Base-by-base conservation (phyloP, 176 grass and related monocot species). In the bread wheat (Triticum aestivum) region DNA sequence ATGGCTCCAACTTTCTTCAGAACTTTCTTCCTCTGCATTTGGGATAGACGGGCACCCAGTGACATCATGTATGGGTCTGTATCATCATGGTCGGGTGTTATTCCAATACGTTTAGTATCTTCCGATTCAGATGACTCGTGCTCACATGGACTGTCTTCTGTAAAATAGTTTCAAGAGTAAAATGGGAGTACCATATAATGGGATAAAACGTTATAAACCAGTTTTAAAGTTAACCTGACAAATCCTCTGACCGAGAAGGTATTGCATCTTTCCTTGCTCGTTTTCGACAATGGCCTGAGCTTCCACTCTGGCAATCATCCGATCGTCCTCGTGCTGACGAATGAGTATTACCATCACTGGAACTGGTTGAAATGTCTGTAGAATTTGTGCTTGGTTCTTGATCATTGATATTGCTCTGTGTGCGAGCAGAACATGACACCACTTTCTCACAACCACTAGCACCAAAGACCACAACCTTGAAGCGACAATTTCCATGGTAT, bases 401-500 rank as follows among this genome's bases (percentile, higher is more conserved):
- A 33, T 13, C 5, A 65, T 4, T 11, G 7, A 2, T 17, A 4
- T 1, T 66, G 4, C 21, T 83, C 29, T 59, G 73, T 6, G 72
- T 89, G 71, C 61, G 72, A 72, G 69, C 12, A 54, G 51, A 2
- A 87, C 82, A 82, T 0, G 84, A 13, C 39, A 82, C 32, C 3
- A 69, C 33, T 89, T 90, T 91, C 83, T 91, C 85, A 18, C 84
- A 86, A 4, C 77, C 87, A 49, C 23, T 65, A 6, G 58, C 4
- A 77, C 90, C 82, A 12, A 93, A 73, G 11, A 93, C 86, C 62
- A 73, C 9, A 38, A 88, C 87, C 61, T 90, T 64, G 49, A 91
- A 96, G 37, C 13, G 17, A n/a, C 61, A 82, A 2, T 73, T 7
- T 21, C 80, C 82, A 23, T 59, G 29, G 6, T 87, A 79, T 9